Base-by-base conservation (phyloP, 352 stramenopile genomes). In the Blastocystis sp. region DNA sequence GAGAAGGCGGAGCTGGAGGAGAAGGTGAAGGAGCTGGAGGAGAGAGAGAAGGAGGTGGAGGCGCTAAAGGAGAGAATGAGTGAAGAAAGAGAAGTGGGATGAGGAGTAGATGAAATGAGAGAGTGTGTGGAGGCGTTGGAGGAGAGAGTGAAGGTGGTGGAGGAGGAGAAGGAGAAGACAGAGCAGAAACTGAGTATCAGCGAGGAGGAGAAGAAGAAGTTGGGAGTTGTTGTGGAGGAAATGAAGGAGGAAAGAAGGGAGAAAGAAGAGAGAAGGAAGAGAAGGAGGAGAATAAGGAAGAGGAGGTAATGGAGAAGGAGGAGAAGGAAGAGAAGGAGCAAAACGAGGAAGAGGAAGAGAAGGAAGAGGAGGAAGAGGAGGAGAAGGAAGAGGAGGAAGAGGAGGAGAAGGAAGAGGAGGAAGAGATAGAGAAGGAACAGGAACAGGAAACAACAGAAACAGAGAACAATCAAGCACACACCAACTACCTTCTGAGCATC, bases 401-500 rank as follows among this genome's bases (percentile, higher is more conserved):
- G 11, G 40, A 41, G 0, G 23, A 38, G 28, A 74, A 48, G 10
- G 3, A 74, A 74, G 17, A 53, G 64, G 5, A 74, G 43, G 21
- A 48, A 9, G 10, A 52, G 28, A 9, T 17, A 43, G 17, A 56
- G 48, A 14, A 56, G 48, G 14, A 56, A 56, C 48, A 56, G 43
- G 23, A 11, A 23, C 40, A 19, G 34, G 64, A 74, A 74, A 53
- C 64, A n/a, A 11, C 17, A 74, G 3, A 48, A 19, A 34, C 64
- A 74, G 64, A 74, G 3, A 28, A 84, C 28, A 69, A 52, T 14
- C 74, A 38, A 52, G 66, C 66, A 52, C 52, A 34, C 19, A 67
- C 21, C 7, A 84, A 84, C 21, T 19, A n/a, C 3, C 56, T 84
- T 14, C 60, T 84, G 60, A 52, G 48, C 9, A 59, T 52, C 45